Conservation (phyloP, 805 yeast species). For the Komagataella mondaviorum region DNA sequence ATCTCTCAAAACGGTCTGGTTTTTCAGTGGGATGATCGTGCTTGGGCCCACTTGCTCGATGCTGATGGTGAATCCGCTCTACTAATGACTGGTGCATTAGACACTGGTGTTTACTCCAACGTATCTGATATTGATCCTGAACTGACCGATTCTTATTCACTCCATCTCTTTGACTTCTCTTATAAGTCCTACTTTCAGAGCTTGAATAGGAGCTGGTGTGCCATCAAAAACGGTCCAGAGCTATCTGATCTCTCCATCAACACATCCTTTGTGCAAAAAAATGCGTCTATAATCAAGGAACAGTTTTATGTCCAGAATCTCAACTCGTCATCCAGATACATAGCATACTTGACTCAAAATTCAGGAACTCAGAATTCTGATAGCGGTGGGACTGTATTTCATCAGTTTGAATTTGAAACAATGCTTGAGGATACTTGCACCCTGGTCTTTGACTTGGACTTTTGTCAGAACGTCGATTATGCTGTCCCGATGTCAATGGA, state of each 20-base stretch:
- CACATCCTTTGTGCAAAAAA: slow-evolving; percentile 23
- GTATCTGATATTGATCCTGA: slow-evolving; percentile 6
- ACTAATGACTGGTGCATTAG: slow-evolving; percentile 35
- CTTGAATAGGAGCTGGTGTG: slow-evolving; percentile 56
- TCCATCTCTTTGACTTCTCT: slow-evolving; percentile 11
- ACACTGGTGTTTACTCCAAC: neutral
- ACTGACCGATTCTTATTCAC: slow-evolving; percentile 10
- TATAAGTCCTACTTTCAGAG: slow-evolving; percentile 15
- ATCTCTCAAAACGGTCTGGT: slow-evolving; percentile 48
- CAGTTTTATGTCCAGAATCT: slow-evolving; percentile 52
- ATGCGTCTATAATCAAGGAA: slow-evolving; percentile 38
- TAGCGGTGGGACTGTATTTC: slow-evolving; percentile 54
- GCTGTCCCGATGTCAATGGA: slow-evolving; percentile 50
- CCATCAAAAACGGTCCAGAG: slow-evolving; percentile 39
- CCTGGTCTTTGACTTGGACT: slow-evolving; percentile 57
- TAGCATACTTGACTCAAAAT: slow-evolving; percentile 48
- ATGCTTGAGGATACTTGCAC: slow-evolving; percentile 47
- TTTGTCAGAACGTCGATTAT: slow-evolving; percentile 76
- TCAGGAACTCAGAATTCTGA: slow-evolving; percentile 16
- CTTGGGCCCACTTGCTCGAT: slow-evolving; percentile 48
- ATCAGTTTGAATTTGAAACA: slow-evolving; percentile 43
- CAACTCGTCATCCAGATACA: slow-evolving; percentile 45
- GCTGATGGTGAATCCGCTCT: slow-evolving; percentile 58
- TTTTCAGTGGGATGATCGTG: slow-evolving; percentile 54
- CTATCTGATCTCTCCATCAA: slow-evolving; percentile 13